These are phyloP conservation scores for Monosporascus sp. DNA, from an alignment of 2,329 filamentous ascomycete genomes.

Conservation along the genomic window DNA sequence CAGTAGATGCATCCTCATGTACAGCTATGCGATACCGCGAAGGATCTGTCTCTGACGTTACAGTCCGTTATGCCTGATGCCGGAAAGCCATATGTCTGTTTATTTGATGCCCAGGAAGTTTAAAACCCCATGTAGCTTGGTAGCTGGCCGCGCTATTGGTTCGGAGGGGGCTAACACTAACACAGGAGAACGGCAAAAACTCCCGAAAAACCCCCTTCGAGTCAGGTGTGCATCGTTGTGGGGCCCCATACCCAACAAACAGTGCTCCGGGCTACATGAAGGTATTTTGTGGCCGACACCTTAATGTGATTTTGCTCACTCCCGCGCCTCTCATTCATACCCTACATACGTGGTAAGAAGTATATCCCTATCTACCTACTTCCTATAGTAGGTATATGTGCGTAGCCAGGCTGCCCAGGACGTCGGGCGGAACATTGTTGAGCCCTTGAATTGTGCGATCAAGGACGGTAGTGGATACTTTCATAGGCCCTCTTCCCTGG, in stretches of 20 bases:
- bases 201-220: neutral
- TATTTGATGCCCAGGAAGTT: neutral
- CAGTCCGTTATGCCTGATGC: neutral
- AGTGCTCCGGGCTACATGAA: too few species aligned
- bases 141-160: neutral
- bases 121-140: neutral
- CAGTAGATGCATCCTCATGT: neutral
- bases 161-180: neutral
- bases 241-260: neutral
- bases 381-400: too few species aligned
- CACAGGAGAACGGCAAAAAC: neutral
- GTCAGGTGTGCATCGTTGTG: neutral
- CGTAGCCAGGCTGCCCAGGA: too few species aligned
- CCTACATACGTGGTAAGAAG: too few species aligned
- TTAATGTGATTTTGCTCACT: too few species aligned
- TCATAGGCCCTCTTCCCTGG: neutral
- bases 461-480: neutral
- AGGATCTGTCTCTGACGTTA: neutral
- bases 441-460: neutral
- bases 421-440: too few species aligned
- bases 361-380: too few species aligned
- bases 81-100: neutral
- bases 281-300: too few species aligned
- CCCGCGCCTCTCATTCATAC: too few species aligned
- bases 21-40: neutral